Conservation (phyloP, 441 rosid species). For the Brassica hybrid region DNA sequence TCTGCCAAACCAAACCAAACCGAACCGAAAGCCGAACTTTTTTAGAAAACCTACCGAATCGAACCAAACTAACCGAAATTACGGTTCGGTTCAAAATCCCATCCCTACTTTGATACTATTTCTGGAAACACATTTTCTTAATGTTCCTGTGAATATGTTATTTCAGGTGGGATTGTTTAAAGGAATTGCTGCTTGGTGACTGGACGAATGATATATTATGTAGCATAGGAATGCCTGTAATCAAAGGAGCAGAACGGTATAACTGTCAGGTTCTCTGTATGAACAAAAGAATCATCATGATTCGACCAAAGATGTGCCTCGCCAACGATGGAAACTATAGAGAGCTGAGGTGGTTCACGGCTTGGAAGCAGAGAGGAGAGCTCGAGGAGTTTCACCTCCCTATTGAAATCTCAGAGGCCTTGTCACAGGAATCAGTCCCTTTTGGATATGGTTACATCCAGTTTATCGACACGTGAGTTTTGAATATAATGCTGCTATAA, state of each 20-base stretch:
- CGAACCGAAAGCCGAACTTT: too few species aligned
- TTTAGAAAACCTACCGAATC: too few species aligned
- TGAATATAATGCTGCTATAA: background rate
- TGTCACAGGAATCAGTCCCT: slow-evolving; percentile 74
- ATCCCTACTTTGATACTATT: too few species aligned
- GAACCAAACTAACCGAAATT: too few species aligned
- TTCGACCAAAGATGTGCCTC: slow-evolving; percentile 93
- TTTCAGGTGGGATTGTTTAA: slow-evolving; percentile 86
- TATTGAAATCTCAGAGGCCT: slow-evolving; percentile 64
- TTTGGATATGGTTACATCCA: slow-evolving; percentile 92
- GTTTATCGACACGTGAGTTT: slow-evolving; percentile 80
- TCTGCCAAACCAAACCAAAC: too few species aligned
- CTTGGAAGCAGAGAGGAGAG: slow-evolving; percentile 79
- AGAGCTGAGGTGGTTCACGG: slow-evolving; percentile 90
- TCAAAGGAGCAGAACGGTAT: slow-evolving; percentile 89
- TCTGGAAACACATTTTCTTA: too few species aligned
- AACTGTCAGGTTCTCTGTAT: slow-evolving; percentile 93
- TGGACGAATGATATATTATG: slow-evolving; percentile 88
- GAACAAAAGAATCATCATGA: slow-evolving; percentile 80
- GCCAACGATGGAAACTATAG: slow-evolving; percentile 92
- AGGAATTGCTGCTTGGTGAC: slow-evolving; percentile 76
- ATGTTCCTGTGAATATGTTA: too few species aligned
- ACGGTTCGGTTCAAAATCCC: too few species aligned
- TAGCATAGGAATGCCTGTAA: slow-evolving; percentile 94
- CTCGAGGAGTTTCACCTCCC: slow-evolving; percentile 87